Base-by-base conservation (phyloP, 1,284 basidiomycete species). In the Heterobasidion irregulare region DNA sequence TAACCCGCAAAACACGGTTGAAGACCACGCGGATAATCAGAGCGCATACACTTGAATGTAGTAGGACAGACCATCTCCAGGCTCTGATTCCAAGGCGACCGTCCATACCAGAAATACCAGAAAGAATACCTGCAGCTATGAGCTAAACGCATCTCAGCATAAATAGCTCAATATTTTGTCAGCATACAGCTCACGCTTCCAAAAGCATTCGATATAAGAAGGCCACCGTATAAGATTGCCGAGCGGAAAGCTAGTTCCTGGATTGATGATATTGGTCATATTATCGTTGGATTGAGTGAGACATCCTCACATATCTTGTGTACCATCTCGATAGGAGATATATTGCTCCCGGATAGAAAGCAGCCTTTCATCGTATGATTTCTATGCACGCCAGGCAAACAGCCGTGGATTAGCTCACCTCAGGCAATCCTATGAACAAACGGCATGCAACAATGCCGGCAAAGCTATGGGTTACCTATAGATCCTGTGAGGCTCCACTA, bases 171-270 rank as follows among this genome's bases (percentile, higher is more conserved):
- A 3, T 13, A 41, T n/a, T 41, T 41, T n/a, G 26, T 26, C 26
- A 5, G 26, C 26, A 26, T 26, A 26, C 26, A 26, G 6, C 82
- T 66, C 54, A 85, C 83, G 53, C 78, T 73, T 45, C 87, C 86
- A 64, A 91, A 89, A 2, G 89, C 88, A 68, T 89, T 90, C 0
- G 84, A 86, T 51, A 89, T 75, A n/a, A 90, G 70, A 2, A 83
- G 64, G 15, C 86, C 87, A 6, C 75, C 75, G 66, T 83, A 89
- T 2, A 92, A 74, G 54, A 89, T 75, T 0, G 86, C 83, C 50
- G 83, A 80, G 43, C 89, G 79, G 56, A 89, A 78, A 0, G 82
- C 82, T 6, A 86, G 69, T 68, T 86, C 83, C 82, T 84, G 26
- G 26, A 26, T 26, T 26, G 3, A 26, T 4, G 26, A 26, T 26